Evolutionary conservation across 805 yeast species (phyloP), one percentile per base, ranked within the genome.

Genomic region (Lipomyces kockii): DNA sequence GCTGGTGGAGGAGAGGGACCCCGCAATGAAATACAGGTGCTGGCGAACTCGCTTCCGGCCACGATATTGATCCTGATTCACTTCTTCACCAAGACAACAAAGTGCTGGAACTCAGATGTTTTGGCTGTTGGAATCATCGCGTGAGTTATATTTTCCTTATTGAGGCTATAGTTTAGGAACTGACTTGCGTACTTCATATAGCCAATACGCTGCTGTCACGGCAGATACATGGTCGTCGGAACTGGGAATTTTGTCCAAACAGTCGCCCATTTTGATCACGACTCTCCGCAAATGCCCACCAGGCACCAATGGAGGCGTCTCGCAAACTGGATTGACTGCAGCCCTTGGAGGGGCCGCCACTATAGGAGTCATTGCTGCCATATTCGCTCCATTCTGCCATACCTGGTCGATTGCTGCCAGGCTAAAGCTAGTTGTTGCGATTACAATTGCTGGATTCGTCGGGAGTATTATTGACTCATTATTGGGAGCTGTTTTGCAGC

Each of bases 171-270:
- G n/a, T 8, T 58, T 27, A 60, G 34, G 39, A n/a, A 25, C 14
- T 58, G 58, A 22, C 22, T 37, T n/a, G 37, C 17, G 12, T n/a
- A 27, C 2, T 25, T 11, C 14, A 6, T 14, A 25, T 56, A 69
- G 72, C 5, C 84, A 82, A 51, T 83, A 83, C 65, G 79, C 80
- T 5, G 83, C 83, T 1, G 84, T 80, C 22, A 80, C 79, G 5
- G 80, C 84, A 4, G 85, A 82, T 66, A 81, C 85, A 0, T 82
- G 83, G 82, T 82, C 85, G 3, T 80, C 83, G 1, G 85, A 82
- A 63, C 72, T 82, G 22, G 85, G 85, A 1, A 81, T 83, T 9
- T 71, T 82, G 22, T 80, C 84, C 0, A 73, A 68, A 34, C 60
- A 76, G 20, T 63, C 71, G 2, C 84, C 85, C 2, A 69, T 80